These are phyloP conservation scores for Ogataea kodamae DNA, from an alignment of 805 yeast genomes.

Conservation along the genomic window DNA sequence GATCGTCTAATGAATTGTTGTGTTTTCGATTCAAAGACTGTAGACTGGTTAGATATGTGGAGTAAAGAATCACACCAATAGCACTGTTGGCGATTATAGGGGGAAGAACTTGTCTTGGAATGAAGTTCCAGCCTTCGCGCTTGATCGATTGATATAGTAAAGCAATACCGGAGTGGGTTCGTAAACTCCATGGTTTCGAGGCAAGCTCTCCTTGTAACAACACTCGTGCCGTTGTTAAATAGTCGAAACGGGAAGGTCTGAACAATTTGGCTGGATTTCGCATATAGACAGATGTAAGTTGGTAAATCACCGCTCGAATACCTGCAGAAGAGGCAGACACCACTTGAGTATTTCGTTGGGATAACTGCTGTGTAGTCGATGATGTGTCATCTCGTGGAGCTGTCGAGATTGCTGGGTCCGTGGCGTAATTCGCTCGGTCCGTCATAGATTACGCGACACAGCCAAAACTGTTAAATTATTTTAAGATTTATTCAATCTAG, in stretches of 20 bases:
- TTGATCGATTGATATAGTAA: conserved; percentile 66
- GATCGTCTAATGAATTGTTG: conserved; percentile 25
- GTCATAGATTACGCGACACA: conserved; percentile 2
- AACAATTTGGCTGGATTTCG: conserved; percentile 83
- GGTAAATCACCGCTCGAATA: conserved; percentile 76
- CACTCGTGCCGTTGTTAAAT: conserved; percentile 64
- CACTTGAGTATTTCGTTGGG: conserved; percentile 43
- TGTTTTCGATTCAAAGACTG: conserved; percentile 33
- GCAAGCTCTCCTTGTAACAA: conserved; percentile 43
- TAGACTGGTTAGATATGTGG: conserved; percentile 66
- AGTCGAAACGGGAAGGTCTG: conserved; percentile 87
- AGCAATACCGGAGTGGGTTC: conserved; percentile 79
- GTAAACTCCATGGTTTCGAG: conserved; percentile 47
- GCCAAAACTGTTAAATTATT: conserved; percentile 1
- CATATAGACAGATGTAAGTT: conserved; percentile 70
- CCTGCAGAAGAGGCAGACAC: conserved; percentile 86
- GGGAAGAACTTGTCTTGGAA: conserved; percentile 82
- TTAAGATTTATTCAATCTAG: no score
- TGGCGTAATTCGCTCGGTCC: conserved; percentile 8
- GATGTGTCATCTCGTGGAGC: conserved; percentile 1
- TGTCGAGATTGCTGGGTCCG: no score
- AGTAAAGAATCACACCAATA: conserved; percentile 83
- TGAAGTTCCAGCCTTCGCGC: conserved; percentile 79
- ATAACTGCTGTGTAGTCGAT: conserved; percentile 26
- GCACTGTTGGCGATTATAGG: conserved; percentile 86